A percentile compares a stretch with the other conserved stretches of the same genome.
Conservation (phyloP, 1,139 yeast genomes). For the Debaryomyces psychrophilus region DNA sequence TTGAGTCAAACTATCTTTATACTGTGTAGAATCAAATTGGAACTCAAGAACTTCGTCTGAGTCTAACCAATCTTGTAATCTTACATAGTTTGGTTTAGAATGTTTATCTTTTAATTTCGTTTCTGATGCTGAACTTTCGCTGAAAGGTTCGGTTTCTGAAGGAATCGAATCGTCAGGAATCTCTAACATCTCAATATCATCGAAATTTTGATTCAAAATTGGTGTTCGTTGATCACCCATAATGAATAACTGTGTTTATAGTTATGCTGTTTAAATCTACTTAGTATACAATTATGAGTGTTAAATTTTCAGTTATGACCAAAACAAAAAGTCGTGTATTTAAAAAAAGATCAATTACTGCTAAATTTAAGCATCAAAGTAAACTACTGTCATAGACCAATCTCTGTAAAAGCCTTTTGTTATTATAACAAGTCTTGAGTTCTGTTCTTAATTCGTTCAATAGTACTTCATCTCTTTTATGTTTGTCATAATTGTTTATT, state of each 20-base stretch:
- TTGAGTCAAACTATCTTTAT: conserved; percentile 28
- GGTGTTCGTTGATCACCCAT: conserved; percentile 11
- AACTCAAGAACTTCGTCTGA: conserved; percentile 32
- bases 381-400: conserved; percentile 17
- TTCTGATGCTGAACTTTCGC: conserved; percentile 21
- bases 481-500: background rate
- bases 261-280: background rate
- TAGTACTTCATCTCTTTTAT: conserved; percentile 8
- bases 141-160: conserved; percentile 36
- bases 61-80: conserved; percentile 43
- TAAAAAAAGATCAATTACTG: background rate
- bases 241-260: background rate
- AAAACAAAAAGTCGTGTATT: conserved; percentile 5
- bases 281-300: background rate
- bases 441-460: conserved; percentile 11
- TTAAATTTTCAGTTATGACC: conserved; percentile 3
- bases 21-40: conserved; percentile 32
- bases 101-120: conserved; percentile 14
- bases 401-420: conserved; percentile 18
- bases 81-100: conserved; percentile 22
- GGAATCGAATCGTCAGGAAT: conserved; percentile 41
- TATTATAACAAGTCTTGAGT: conserved; percentile 18
- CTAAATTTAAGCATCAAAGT: background rate
- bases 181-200: conserved; percentile 52
- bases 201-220: conserved; percentile 26